Evolutionary conservation across 2,329 filamentous ascomycete genomes (phyloP), one percentile per base, ranked within the genome.

Genomic region (Claviceps maximensis): DNA sequence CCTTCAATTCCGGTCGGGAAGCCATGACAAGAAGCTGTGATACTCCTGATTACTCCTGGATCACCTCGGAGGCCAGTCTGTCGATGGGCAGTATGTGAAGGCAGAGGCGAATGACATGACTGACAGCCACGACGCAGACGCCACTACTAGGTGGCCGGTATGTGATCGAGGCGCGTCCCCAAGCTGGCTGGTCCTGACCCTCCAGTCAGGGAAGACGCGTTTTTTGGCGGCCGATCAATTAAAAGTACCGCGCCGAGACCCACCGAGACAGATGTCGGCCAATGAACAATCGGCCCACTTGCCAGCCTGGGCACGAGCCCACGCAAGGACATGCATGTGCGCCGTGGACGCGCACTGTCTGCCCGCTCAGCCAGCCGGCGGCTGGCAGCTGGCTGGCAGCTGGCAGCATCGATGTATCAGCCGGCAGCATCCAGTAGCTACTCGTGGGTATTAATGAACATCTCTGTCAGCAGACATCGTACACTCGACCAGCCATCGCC

Each of bases 1-100:
- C 84, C 78, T 86, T 87, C 50, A 87, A 68, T 65, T 87, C 84
- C 54, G 84, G 84, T 63, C 84, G 74, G 50, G 84, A 86, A 66
- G 82, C 82, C 84, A 87, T 87, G 46, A 56, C 77, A 60, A 57
- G 40, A n/a, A 25, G 5, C 33, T 33, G 13, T 47, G 45, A 8
- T 54, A 33, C 17, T 29, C 7, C 7, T 21, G 29, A 38, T 4
- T 54, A 33, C 17, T 29, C 7, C 7, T 21, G 29, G 17, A 51
- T 31, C 17, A 19, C 29, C 47, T 40, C 29, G 40, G 23, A 15
- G 38, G 42, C 25, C 19, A 21, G n/a, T 49, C 8, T 17, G 27
- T 29, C 38, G 25, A 53, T 31, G 38, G 36, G 29, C 47, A 40
- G 15, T 31, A 33, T 36, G 50, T 51, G 29, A 19, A 40, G 27